Evolutionary conservation across 129 eudicot genomes (phyloP).

Genomic region (Logfia minima): DNA sequence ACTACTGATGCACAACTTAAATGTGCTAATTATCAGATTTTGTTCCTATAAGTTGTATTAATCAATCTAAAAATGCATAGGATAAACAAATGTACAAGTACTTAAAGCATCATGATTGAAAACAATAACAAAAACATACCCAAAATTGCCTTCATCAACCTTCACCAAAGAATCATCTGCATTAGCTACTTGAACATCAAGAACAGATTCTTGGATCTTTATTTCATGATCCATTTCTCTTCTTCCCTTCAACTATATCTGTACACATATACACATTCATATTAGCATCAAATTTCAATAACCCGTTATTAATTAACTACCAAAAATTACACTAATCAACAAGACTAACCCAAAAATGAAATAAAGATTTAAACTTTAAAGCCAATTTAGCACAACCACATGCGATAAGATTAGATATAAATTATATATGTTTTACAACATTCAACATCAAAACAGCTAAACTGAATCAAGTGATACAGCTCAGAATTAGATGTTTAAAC

Average conservation of each 20-base stretch:
- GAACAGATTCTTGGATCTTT: conserved; percentile 22
- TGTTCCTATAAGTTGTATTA: background rate
- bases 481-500: conserved; percentile 15
- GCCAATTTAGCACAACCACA: background rate
- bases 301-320: background rate
- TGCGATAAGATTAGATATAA: background rate
- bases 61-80: background rate
- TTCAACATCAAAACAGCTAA: background rate
- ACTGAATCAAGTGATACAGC: conserved; percentile 7
- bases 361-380: too few species aligned
- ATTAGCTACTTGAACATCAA: conserved; percentile 4
- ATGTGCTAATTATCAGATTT: background rate
- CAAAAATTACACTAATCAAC: background rate
- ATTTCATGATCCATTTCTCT: conserved; percentile 20
- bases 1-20: too few species aligned
- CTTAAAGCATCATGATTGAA: conserved; percentile 13
- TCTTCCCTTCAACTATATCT: conserved; percentile 19
- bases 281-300: conserved; percentile 14
- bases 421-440: conserved; percentile 3
- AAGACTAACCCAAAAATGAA: conserved; percentile 1
- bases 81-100: conserved; percentile 8
- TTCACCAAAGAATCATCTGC: conserved; percentile 30
- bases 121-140: conserved; percentile 37
- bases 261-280: background rate
- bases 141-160: conserved; percentile 30